Percentiles rank a stretch among this genome's conserved stretches.
These are phyloP conservation scores for Eragrostis curvula DNA, from an alignment of 176 grass and related monocot genomes.

Conservation along the genomic window DNA sequence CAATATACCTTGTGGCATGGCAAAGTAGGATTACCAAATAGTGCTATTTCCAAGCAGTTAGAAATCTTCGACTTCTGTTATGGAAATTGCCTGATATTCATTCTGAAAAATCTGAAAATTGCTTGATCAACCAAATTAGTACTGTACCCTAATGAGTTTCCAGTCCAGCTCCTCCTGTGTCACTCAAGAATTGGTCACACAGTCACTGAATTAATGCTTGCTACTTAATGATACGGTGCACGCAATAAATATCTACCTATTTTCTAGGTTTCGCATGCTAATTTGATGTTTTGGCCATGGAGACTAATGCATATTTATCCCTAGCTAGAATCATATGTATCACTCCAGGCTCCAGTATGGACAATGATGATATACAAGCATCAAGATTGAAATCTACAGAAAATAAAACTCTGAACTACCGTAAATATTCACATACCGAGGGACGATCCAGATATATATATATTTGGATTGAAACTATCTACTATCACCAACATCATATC, in stretches of 20 bases:
- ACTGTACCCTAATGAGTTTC: neutral
- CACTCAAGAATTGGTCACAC: neutral
- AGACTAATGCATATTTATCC: neutral
- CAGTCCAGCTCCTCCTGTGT: neutral
- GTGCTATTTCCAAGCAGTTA: neutral
- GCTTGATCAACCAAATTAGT: neutral
- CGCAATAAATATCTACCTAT: neutral
- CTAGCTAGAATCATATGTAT: neutral
- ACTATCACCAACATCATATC: neutral
- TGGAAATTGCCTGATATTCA: too few species aligned
- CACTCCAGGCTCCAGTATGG: neutral
- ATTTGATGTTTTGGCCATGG: slow-evolving; percentile 3
- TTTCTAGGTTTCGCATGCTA: neutral
- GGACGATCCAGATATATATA: neutral
- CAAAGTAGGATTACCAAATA: neutral
- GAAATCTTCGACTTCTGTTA: neutral
- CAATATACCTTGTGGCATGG: neutral
- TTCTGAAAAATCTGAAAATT: neutral
- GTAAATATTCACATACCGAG: slow-evolving; percentile 12
- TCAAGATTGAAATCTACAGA: neutral
- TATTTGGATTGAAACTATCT: slow-evolving; percentile 23
- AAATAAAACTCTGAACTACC: slow-evolving; percentile 5
- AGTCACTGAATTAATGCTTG: neutral
- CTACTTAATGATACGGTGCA: neutral
- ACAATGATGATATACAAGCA: neutral